Percentiles rank a stretch among this genome's conserved stretches.
Evolutionary conservation across 2,329 filamentous ascomycete species (phyloP).

Genomic region (Claviceps fusiformis): DNA sequence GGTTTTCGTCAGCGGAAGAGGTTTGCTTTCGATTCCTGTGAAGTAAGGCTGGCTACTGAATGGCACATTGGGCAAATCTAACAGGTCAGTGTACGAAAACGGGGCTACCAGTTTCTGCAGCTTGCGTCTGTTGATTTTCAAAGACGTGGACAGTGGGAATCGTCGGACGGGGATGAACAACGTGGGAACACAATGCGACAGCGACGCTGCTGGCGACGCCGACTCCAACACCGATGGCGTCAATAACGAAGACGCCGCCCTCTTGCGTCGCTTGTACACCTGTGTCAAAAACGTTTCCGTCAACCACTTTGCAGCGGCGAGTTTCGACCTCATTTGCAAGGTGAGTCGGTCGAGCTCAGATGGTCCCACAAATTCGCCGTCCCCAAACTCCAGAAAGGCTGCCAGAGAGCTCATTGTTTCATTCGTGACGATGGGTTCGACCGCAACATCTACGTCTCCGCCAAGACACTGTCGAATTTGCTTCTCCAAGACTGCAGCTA

Average conservation of each 20-base stretch:
- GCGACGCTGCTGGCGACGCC: slow-evolving; percentile 15
- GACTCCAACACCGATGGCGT: slow-evolving; percentile 14
- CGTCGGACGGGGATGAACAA: slow-evolving; percentile 34
- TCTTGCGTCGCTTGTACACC: slow-evolving; percentile 8
- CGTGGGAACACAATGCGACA: slow-evolving; percentile 28
- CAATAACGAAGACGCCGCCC: slow-evolving; percentile 19
- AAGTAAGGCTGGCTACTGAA: slow-evolving; percentile 19
- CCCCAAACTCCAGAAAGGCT: slow-evolving; percentile 36
- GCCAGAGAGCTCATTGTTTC: slow-evolving; percentile 28
- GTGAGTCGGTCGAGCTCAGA: slow-evolving; percentile 26
- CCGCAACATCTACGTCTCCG: slow-evolving; percentile 31
- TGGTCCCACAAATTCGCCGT: slow-evolving; percentile 21
- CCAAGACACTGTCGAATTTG: slow-evolving; percentile 33
- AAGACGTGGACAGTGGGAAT: slow-evolving; percentile 34
- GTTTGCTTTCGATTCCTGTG: slow-evolving; percentile 26
- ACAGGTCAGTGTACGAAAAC: slow-evolving; percentile 28
- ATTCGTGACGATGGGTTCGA: slow-evolving; percentile 33
- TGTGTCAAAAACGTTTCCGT: slow-evolving; percentile 27
- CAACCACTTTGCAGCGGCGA: slow-evolving; percentile 29
- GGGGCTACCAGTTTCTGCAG: slow-evolving; percentile 31
- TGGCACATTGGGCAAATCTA: slow-evolving; percentile 21
- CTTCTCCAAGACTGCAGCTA: slow-evolving; percentile 32
- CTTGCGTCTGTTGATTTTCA: slow-evolving; percentile 36
- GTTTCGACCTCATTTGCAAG: slow-evolving; percentile 26
- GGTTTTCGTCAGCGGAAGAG: slow-evolving; percentile 31